A percentile compares a stretch with the other conserved stretches of the same genome.
Conservation (phyloP, 2,329 filamentous ascomycete genomes). For the Exophiala oligosperma region DNA sequence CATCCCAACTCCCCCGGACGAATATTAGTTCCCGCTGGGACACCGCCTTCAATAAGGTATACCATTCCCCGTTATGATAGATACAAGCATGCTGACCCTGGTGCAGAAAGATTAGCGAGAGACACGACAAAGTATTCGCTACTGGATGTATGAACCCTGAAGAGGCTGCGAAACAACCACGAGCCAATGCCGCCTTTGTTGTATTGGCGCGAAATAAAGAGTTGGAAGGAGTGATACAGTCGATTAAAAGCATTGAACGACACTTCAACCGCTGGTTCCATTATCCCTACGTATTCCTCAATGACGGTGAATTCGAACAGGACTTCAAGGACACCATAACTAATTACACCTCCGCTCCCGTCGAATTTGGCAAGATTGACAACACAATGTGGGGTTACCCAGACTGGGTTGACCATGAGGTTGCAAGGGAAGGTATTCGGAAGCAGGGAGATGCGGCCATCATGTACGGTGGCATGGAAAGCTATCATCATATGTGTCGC, state of each 20-base stretch:
- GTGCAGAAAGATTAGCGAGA: conserved; percentile 88
- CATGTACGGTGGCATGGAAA: conserved; percentile 99
- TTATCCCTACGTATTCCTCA: conserved; percentile 97
- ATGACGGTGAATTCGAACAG: conserved; percentile 95
- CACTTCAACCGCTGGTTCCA: conserved; percentile 99
- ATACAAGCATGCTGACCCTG: conserved; percentile 5
- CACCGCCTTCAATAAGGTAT: conserved; percentile 86
- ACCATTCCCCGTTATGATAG: conserved; percentile 31
- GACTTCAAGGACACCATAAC: conserved; percentile 84
- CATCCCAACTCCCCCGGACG: conserved; percentile 81
- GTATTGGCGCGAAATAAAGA: conserved; percentile 96
- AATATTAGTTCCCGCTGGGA: conserved; percentile 83
- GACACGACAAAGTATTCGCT: conserved; percentile 94
- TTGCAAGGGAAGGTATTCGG: conserved; percentile 91
- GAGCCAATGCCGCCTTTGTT: conserved; percentile 93
- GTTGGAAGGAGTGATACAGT: conserved; percentile 91
- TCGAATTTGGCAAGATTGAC: conserved; percentile 94
- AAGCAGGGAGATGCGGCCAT: conserved; percentile 97
- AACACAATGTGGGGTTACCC: conserved; percentile 93
- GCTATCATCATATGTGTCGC: conserved; percentile 98
- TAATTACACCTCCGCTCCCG: conserved; percentile 83
- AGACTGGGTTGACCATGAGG: conserved; percentile 91
- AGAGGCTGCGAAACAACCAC: conserved; percentile 72
- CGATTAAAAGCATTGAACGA: conserved; percentile 94
- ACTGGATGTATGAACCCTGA: conserved; percentile 76